A percentile compares a stretch with the other conserved stretches of the same genome.
phyloP scores from a whole-genome alignment of 345 rosid species.

The Hibiscus trionum region DNA sequence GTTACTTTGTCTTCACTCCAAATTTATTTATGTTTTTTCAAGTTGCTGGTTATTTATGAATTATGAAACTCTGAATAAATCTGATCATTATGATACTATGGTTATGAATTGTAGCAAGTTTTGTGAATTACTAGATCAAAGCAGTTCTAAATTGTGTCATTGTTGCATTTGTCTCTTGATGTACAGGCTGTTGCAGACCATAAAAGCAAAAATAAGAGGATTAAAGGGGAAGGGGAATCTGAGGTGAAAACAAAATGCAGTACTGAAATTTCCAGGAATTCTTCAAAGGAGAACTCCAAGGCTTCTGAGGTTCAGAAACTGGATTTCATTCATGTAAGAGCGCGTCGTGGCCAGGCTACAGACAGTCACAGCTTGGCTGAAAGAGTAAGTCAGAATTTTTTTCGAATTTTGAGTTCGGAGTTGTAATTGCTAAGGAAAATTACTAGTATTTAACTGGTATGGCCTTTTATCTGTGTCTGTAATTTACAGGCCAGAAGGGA shows the following conservation, averaged over 20 bases:
- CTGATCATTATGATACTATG: background rate
- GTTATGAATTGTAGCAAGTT: background rate
- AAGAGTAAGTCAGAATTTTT: constrained; percentile 24
- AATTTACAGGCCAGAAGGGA: constrained; percentile 53
- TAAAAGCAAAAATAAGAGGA: constrained; percentile 27
- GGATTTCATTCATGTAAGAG: constrained; percentile 33
- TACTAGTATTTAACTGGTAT: background rate
- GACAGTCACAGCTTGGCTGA: constrained; percentile 44
- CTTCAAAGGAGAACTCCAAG: constrained; percentile 24
- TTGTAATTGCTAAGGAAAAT: background rate
- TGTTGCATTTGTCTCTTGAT: background rate
- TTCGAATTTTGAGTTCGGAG: background rate
- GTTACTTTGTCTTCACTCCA: background rate
- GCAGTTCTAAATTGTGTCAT: background rate
- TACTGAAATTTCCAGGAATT: constrained; percentile 25
- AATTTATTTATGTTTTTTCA: too few species aligned
- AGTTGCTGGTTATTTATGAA: too few species aligned
- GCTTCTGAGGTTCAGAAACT: constrained; percentile 28
- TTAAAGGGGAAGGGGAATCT: constrained; percentile 26
- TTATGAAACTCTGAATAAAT: too few species aligned
- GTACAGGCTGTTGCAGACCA: constrained; percentile 26
- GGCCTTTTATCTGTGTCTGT: background rate
- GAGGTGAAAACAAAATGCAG: constrained; percentile 23
- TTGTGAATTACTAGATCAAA: background rate
- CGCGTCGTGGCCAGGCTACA: constrained; percentile 37